Conservation (phyloP, 2,329 filamentous ascomycete genomes). For the Xylariaceae sp. region DNA sequence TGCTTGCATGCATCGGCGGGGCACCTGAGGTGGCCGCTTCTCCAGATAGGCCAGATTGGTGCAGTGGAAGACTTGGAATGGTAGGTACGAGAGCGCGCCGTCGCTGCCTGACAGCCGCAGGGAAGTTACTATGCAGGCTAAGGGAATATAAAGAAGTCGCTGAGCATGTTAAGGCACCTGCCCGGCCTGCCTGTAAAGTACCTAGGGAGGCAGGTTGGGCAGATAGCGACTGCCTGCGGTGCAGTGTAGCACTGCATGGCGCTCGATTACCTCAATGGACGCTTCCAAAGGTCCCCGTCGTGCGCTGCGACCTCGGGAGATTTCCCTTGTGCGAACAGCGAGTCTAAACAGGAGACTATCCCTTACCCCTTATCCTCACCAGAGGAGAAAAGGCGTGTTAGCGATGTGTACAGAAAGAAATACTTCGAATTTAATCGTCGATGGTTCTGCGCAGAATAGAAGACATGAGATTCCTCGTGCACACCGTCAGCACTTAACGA, state of each 20-base stretch:
- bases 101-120: too few relatives aligned
- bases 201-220: neutral
- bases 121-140: too few relatives aligned
- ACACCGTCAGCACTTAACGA: neutral
- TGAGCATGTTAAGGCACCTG: neutral
- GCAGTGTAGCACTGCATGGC: neutral
- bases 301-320: neutral
- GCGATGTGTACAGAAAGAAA: too few relatives aligned
- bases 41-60: too few relatives aligned
- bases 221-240: neutral
- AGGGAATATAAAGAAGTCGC: too few relatives aligned
- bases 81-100: neutral
- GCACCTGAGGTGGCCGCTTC: neutral
- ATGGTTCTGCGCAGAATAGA: neutral
- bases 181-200: neutral
- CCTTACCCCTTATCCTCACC: too few relatives aligned
- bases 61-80: neutral
- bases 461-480: neutral
- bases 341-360: too few relatives aligned
- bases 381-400: too few relatives aligned
- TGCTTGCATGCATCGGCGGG: neutral
- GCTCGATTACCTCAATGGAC: neutral
- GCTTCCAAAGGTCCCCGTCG: neutral
- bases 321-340: too few relatives aligned
- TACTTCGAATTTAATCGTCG: too few relatives aligned